Base-by-base conservation (phyloP, 148 eudicot genomes). In the Arbutus unedo region DNA sequence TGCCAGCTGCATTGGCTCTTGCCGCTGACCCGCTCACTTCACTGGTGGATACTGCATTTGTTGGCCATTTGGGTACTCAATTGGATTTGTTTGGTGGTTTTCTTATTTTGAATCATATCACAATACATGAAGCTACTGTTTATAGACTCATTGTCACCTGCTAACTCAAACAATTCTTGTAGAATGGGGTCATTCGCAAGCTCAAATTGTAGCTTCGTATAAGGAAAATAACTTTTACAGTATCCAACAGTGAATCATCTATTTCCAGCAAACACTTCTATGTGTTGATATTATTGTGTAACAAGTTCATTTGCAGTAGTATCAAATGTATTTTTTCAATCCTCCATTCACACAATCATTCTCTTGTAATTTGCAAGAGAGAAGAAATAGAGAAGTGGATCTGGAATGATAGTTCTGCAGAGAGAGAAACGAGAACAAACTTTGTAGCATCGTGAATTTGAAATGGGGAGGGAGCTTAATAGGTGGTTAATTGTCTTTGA, bases 21-120 rank as follows among this genome's bases (percentile, higher is more conserved):
- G 95, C 95, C 56, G 97, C 99, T 86, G 99, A 96, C 53, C 98
- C 99, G 3, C 84, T 96, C 56, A 85, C 95, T 68, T 94, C 94
- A 0, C 90, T 96, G 43, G 94, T 96, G 47, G 95, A 94, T 79
- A 92, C 98, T n/a, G 99, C 97, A 8, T 94, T 94, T 77, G 91
- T 96, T 80, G 99, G 99, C 70, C 99, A 91, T 88, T 85, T 96
- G 79, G 99, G 99, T 95, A 91, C 59, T 78, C n/a, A 45, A 5
- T 78, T 50, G 7, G 15, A 43, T 53, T 68, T 67, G 4, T 67
- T 53, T 66, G 14, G n/a, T 64, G 71, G 84, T 11, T 67, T n/a
- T 67, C n/a, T 31, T 14, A 3, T 7, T 67, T 31, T 79, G 41
- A 68, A 66, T 45, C n/a, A 25, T 2, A 23, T 50, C 31, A 18